Evolutionary conservation across 2,329 filamentous ascomycete species (phyloP).

Genomic region (Rutstroemia sp.): DNA sequence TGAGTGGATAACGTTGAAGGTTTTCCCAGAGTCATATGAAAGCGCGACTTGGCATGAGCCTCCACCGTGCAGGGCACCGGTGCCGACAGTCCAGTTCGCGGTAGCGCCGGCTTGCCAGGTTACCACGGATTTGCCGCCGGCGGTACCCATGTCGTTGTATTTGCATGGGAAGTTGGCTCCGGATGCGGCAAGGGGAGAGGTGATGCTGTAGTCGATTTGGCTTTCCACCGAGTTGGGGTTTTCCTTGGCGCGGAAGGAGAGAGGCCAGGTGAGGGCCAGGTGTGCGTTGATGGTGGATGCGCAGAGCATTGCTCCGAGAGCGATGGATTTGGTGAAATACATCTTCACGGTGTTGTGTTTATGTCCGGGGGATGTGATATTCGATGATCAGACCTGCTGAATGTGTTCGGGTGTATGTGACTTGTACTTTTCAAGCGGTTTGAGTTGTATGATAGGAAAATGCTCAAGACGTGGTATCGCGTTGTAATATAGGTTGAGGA

Average conservation of each 20-base stretch:
- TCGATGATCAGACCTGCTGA: constrained; percentile 8
- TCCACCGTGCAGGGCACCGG: constrained; percentile 42
- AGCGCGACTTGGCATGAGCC: constrained; percentile 54
- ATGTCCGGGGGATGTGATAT: neutral
- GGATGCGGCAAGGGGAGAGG: constrained; percentile 6
- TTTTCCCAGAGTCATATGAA: constrained; percentile 48
- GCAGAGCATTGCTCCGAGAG: neutral
- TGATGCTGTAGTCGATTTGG: constrained; percentile 13
- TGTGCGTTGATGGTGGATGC: constrained; percentile 7
- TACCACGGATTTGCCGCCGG: constrained; percentile 23
- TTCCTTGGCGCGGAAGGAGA: constrained; percentile 8
- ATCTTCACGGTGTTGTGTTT: neutral
- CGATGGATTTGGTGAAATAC: neutral
- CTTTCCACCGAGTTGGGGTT: constrained; percentile 6
- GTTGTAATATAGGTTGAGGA: neutral
- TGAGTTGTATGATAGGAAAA: neutral
- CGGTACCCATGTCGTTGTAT: constrained; percentile 26
- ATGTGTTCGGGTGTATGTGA: neutral
- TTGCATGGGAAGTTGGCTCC: constrained; percentile 18
- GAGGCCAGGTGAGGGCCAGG: constrained; percentile 14
- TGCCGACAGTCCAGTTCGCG: constrained; percentile 43
- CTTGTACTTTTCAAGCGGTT: neutral
- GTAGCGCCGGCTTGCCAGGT: constrained; percentile 42
- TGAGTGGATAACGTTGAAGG: constrained; percentile 52
- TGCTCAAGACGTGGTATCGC: neutral